Evolutionary conservation across 2,329 filamentous ascomycete species (phyloP), one percentile per base, ranked within the genome.

Genomic region (Leptographium lundbergii): DNA sequence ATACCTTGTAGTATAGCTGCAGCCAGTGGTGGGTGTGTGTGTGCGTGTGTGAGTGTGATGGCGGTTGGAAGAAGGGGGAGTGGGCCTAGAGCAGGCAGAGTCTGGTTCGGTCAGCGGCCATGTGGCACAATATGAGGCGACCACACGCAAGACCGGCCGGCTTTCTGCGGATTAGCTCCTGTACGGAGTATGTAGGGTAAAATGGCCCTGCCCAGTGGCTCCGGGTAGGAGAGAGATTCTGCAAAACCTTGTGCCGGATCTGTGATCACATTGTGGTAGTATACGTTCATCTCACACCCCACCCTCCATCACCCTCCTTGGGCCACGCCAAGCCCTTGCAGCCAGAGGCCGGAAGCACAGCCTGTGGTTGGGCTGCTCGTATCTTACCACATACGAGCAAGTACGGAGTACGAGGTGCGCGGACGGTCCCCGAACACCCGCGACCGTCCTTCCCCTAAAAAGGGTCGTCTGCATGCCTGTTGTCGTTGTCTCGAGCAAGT

Each of bases 81-180:
- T 50, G 47, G 47, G 47, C 25, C 47, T 50, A 50, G 11, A 25
- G 24, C 22, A 45, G 42, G 17, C 42, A 45, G 39, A 45, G 42
- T 45, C 42, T 25, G n/a, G n/a, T 36, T 36, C 22, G 54, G 34
- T 19, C 22, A 45, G 22, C 36, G 54, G 54, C 54, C 54, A 56
- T 56, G 54, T 56, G 54, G 54, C 54, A 56, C 54, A 45, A 42
- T 56, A 56, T 56, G 54, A 56, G 22, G 54, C 54, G 54, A 45
- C 54, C 54, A 56, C 54, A 27, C 54, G 39, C 54, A 51, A 25
- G 48, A 51, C 11, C 48, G 25, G 24, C 48, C 2, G 48, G 24
- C 14, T 13, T n/a, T n/a, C 51, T 13, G 19, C 22, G 9, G 27
- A 9, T 54, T n/a, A 34, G 51, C 25, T 29, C 13, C 51, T 32